Evolutionary conservation across 805 yeast species (phyloP).

Genomic region (Candida anglica): DNA sequence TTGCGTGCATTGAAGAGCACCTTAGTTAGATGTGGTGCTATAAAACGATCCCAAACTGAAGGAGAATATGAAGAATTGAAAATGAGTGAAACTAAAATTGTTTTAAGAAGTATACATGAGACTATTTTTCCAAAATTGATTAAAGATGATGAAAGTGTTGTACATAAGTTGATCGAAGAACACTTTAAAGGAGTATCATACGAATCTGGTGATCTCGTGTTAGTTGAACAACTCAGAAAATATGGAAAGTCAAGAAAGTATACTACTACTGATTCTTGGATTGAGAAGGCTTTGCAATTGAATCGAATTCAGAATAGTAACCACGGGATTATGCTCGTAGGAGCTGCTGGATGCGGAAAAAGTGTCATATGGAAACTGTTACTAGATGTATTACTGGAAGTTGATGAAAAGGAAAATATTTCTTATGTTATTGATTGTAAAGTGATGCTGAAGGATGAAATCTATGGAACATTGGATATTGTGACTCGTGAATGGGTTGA

Average conservation of each 20-base stretch:
- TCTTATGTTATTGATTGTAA: slow-evolving; percentile 66
- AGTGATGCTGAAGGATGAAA: slow-evolving; percentile 56
- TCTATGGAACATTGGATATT: slow-evolving; percentile 70
- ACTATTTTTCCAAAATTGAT: slow-evolving; percentile 67
- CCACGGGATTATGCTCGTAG: slow-evolving; percentile 81
- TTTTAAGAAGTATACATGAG: slow-evolving; percentile 53
- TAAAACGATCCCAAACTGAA: slow-evolving; percentile 21
- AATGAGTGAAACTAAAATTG: slow-evolving; percentile 22
- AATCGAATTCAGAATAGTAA: slow-evolving; percentile 56
- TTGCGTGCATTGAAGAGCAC: slow-evolving; percentile 74
- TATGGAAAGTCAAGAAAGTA: slow-evolving; percentile 30
- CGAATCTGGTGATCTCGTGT: slow-evolving; percentile 16
- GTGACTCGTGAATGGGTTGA: slow-evolving; percentile 91
- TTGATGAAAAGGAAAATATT: slow-evolving; percentile 34
- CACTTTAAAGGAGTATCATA: slow-evolving; percentile 22
- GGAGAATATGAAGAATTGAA: slow-evolving; percentile 3
- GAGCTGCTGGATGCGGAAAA: slow-evolving; percentile 75
- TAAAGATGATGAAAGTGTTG: slow-evolving; percentile 44
- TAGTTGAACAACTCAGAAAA: slow-evolving; percentile 20
- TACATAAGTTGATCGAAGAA: slow-evolving; percentile 17
- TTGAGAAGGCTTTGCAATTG: slow-evolving; percentile 57
- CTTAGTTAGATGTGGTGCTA: slow-evolving; percentile 53
- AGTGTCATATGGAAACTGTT: slow-evolving; percentile 49
- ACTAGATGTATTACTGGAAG: slow-evolving; percentile 36
- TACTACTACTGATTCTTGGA: slow-evolving; percentile 37